Percentiles rank a stretch among this genome's conserved stretches.
phyloP scores from a whole-genome alignment of 108 stramenopile genomes.

The Pseudonitzschia pungens region DNA sequence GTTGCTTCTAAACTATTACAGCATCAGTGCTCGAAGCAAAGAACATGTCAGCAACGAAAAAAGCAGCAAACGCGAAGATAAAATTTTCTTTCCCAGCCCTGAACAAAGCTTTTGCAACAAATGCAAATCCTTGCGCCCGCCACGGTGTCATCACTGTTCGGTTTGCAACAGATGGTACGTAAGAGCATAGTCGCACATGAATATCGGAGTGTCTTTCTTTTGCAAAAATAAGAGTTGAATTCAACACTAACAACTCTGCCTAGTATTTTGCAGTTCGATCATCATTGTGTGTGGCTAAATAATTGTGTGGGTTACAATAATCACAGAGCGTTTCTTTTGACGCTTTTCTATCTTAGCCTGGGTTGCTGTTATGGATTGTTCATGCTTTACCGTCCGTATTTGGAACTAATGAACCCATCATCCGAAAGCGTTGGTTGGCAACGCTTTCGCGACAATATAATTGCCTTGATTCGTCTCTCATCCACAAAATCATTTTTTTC shows the following conservation, averaged over 20 bases:
- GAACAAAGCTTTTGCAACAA: slow-evolving; percentile 54
- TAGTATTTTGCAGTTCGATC: slow-evolving; percentile 83
- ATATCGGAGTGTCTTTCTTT: too few relatives aligned
- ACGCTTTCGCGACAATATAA: slow-evolving; percentile 46
- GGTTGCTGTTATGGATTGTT: slow-evolving; percentile 66
- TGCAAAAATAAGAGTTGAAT: background rate
- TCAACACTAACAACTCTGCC: background rate
- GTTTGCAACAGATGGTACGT: slow-evolving; percentile 58
- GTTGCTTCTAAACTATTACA: slow-evolving; percentile 31
- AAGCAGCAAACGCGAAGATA: background rate
- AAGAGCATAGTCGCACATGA: too few relatives aligned
- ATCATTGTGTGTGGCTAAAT: slow-evolving; percentile 98
- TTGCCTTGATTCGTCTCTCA: slow-evolving; percentile 68
- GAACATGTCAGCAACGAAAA: background rate
- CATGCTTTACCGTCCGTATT: slow-evolving; percentile 58
- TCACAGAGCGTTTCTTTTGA: slow-evolving; percentile 71
- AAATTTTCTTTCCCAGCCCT: slow-evolving; percentile 35
- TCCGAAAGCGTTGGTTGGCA: slow-evolving; percentile 48
- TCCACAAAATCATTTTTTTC: slow-evolving; percentile 39
- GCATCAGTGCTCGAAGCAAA: background rate
- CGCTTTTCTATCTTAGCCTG: slow-evolving; percentile 54
- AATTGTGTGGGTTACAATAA: slow-evolving; percentile 94
- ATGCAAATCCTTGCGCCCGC: slow-evolving; percentile 62
- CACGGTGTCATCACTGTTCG: slow-evolving; percentile 80
- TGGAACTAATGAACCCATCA: slow-evolving; percentile 39